phyloP scores from a whole-genome alignment of 176 grass and related monocot genomes.

The Elymus sibiricus region DNA sequence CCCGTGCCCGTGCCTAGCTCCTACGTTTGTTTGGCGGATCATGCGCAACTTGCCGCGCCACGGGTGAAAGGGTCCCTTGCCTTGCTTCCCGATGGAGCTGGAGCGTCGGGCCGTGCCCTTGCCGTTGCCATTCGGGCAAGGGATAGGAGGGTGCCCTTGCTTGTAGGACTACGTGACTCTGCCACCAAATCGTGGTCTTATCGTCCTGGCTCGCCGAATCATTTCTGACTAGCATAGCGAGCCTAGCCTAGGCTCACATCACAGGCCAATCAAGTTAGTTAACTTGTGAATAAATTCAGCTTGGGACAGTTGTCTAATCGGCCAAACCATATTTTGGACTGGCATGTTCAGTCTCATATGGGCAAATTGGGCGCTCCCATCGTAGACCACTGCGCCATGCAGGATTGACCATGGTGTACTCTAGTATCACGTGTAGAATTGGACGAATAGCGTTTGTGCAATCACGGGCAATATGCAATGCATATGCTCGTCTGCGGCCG shows the following conservation, averaged over 20 bases:
- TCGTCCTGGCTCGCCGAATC: not conserved
- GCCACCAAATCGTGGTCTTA: not conserved
- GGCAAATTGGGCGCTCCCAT: not conserved
- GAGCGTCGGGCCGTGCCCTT: not conserved
- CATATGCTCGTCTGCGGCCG: not conserved
- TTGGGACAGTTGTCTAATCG: not conserved
- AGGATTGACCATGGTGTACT: no score
- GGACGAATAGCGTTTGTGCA: no score
- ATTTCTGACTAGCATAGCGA: no score
- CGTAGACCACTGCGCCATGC: not conserved
- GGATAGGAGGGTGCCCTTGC: not conserved
- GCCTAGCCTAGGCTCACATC: no score
- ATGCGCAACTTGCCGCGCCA: constrained; percentile 13
- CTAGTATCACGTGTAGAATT: not conserved
- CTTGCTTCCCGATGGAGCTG: no score
- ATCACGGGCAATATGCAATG: not conserved
- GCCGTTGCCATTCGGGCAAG: not conserved
- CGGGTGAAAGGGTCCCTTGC: not conserved
- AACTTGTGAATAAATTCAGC: no score
- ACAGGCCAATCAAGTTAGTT: no score
- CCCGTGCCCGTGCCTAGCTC: not conserved
- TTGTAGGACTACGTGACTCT: not conserved
- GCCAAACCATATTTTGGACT: not conserved
- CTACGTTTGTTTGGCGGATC: not conserved
- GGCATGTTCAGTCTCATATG: not conserved